Evolutionary conservation across 1,139 yeast genomes (phyloP).

Genomic region (Geotrichum australiense): DNA sequence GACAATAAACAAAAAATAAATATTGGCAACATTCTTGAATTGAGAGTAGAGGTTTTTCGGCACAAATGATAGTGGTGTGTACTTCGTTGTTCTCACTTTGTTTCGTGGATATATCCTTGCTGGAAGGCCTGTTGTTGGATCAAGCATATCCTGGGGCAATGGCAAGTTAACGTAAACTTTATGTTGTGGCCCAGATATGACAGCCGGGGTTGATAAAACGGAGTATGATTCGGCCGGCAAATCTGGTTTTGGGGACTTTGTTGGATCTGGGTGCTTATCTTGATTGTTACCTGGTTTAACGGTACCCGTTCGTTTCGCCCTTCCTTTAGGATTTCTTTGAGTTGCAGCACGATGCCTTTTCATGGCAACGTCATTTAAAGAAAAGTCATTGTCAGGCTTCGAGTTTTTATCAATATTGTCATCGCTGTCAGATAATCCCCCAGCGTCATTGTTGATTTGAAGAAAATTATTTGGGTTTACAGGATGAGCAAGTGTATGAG

Average conservation of each 20-base stretch:
- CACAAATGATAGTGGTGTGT: slow-evolving; percentile 80
- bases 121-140: slow-evolving; percentile 56
- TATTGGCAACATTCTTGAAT: slow-evolving; percentile 71
- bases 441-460: too few relatives aligned
- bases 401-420: too few relatives aligned
- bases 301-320: slow-evolving; percentile 29
- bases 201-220: background rate
- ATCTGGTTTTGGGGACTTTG: background rate
- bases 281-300: background rate
- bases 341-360: slow-evolving; percentile 90
- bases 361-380: slow-evolving; percentile 35
- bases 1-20: slow-evolving; percentile 63
- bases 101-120: slow-evolving; percentile 60
- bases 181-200: slow-evolving; percentile 2
- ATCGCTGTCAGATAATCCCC: too few relatives aligned
- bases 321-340: slow-evolving; percentile 65
- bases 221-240: slow-evolving; percentile 3
- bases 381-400: slow-evolving; percentile 1
- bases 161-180: slow-evolving; percentile 57
- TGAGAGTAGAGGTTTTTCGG: slow-evolving; percentile 70
- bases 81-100: slow-evolving; percentile 92
- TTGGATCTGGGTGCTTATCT: background rate
- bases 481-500: background rate
- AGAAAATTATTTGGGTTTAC: background rate
- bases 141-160: slow-evolving; percentile 56